A percentile compares a stretch with the other conserved stretches of the same genome.
Conservation (phyloP, 805 yeast genomes). For the Suhomyces prunicola region DNA sequence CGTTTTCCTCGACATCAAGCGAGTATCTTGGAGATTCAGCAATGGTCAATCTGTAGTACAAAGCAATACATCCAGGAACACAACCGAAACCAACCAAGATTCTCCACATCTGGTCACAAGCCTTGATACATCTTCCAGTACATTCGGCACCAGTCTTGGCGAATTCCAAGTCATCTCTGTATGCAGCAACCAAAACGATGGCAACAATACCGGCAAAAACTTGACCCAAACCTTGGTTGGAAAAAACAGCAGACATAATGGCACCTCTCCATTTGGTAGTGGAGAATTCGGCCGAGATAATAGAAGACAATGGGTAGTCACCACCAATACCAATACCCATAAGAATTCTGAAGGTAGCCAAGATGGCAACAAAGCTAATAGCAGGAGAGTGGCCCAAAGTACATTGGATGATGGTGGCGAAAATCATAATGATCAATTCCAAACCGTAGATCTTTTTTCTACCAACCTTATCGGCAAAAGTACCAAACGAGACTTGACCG, state of each 20-base stretch:
- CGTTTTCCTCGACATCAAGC: constrained; percentile 65
- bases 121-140: constrained; percentile 63
- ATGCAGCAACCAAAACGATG: constrained; percentile 70
- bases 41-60: constrained; percentile 88
- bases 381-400: constrained; percentile 68
- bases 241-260: constrained; percentile 92
- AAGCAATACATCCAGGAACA: constrained; percentile 81
- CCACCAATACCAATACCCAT: constrained; percentile 98
- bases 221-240: constrained; percentile 98
- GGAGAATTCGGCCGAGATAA: constrained; percentile 87
- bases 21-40: constrained; percentile 94
- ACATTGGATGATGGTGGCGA: constrained; percentile 77
- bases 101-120: constrained; percentile 95
- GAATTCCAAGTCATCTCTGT: constrained; percentile 53
- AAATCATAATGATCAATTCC: constrained; percentile 81
- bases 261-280: constrained; percentile 98
- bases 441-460: constrained; percentile 85
- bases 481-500: constrained; percentile 86
- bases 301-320: constrained; percentile 92
- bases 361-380: constrained; percentile 67
- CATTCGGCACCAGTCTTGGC: constrained; percentile 61
- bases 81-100: constrained; percentile 83
- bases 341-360: constrained; percentile 74
- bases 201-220: constrained; percentile 83
- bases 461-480: constrained; percentile 76